Evolutionary conservation across 2,329 filamentous ascomycete species (phyloP).

Genomic region (Fusarium sp.): DNA sequence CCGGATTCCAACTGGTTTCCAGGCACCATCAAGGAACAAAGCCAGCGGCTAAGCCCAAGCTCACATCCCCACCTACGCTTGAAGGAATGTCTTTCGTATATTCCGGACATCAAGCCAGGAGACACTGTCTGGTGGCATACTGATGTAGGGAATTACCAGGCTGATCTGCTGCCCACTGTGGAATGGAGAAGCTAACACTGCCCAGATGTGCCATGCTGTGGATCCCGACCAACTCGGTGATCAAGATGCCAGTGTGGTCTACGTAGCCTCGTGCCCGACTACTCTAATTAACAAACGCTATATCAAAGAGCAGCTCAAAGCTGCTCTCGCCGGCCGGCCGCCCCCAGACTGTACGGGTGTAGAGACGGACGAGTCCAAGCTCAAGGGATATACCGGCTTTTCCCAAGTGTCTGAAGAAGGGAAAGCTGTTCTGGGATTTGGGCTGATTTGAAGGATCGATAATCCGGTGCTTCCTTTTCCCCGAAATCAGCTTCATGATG

Average conservation of each 20-base stretch:
- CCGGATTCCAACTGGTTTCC: slow-evolving; percentile 9
- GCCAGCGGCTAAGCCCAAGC: slow-evolving; percentile 17
- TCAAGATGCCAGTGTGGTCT: slow-evolving; percentile 50
- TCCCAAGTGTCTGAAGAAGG: slow-evolving; percentile 6
- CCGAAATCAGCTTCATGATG: background rate
- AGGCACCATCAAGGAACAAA: slow-evolving; percentile 18
- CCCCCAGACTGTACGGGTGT: slow-evolving; percentile 17
- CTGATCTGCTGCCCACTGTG: background rate
- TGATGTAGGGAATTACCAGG: slow-evolving; percentile 13
- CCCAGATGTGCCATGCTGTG: slow-evolving; percentile 53
- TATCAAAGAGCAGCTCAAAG: slow-evolving; percentile 33
- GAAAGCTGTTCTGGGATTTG: slow-evolving; percentile 7
- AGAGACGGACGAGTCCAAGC: slow-evolving; percentile 4
- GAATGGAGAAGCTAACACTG: background rate
- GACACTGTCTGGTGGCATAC: slow-evolving; percentile 30
- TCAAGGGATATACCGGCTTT: slow-evolving; percentile 13
- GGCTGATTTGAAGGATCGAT: background rate
- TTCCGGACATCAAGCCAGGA: slow-evolving; percentile 14
- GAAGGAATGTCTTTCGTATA: slow-evolving; percentile 10
- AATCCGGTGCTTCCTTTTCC: background rate
- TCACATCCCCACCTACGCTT: slow-evolving; percentile 19
- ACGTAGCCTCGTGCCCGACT: slow-evolving; percentile 51
- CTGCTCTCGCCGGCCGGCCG: slow-evolving; percentile 6
- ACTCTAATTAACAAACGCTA: slow-evolving; percentile 42
- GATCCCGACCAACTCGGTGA: slow-evolving; percentile 51